Base-by-base conservation (phyloP, 2,329 filamentous ascomycete species). In the Colletotrichum destructivum region DNA sequence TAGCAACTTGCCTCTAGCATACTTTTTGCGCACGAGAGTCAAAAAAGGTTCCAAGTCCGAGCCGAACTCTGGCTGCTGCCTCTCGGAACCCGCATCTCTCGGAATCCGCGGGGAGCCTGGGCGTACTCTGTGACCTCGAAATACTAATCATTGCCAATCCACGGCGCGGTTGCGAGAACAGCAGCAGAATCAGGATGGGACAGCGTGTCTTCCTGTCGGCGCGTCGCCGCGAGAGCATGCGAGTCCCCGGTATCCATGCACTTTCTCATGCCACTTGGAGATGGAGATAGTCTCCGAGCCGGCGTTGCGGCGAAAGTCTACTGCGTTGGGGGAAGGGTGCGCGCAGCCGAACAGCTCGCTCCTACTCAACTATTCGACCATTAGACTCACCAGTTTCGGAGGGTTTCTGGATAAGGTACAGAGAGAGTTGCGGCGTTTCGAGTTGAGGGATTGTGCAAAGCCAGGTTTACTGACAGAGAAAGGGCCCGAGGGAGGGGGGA, bases 391-490 rank as follows among this genome's bases (percentile, higher is more conserved):
- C 44, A 49, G 69, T 69, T 72, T 69, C 69, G 59, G 54, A 40
- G 54, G 35, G 21, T 59, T 64, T 47, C 52, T 64, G 52, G 56
- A 59, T 40, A 31, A 46, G 68, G 46, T 38, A 62, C 42, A 42
- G 59, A 42, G 51, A 35, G 57, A 51, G 56, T 51, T 44, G 52
- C 26, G 16, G 65, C 59, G 69, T 72, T 72, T 72, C 69, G 69
- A 64, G 66, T 72, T 69, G 65, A 69, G 54, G 56, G 54, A 54
- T 55, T 54, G 65, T 60, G 12, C 47, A 54, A 60, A 55, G 54
- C 44, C 44, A 55, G 13, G 46, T 55, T 69, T 69, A 65, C 46
- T 42, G 21, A 44, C 46, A 59, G 21, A 49, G n/a, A 42, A 40
- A n/a, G 55, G 51, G 21, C 21, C 31, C 49, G 31, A 9, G 31